Evolutionary conservation across 1,284 basidiomycete genomes (phyloP).

Genomic region (Rhodotorula mucilaginosa): DNA sequence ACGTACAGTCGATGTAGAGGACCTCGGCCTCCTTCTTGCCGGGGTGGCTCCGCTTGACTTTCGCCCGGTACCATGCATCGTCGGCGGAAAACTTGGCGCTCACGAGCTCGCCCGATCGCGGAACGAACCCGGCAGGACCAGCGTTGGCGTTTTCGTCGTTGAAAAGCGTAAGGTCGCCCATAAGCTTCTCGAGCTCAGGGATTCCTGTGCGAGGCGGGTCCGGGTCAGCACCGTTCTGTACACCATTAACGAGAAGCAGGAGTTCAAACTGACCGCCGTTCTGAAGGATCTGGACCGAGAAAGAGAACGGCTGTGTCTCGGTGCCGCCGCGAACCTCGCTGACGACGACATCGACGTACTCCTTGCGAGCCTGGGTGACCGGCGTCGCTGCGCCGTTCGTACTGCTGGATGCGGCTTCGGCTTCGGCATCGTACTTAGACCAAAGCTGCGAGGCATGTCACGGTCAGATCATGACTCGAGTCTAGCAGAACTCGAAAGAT

Average conservation of each 20-base stretch:
- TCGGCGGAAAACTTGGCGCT: conserved; percentile 74
- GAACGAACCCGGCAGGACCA: conserved; percentile 61
- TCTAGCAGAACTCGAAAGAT: no score
- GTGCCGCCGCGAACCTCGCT: conserved; percentile 72
- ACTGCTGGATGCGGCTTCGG: conserved; percentile 56
- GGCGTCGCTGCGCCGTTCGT: conserved; percentile 14
- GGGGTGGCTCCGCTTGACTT: conserved; percentile 73
- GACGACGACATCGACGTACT: conserved; percentile 88
- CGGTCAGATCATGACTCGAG: conserved; percentile 68
- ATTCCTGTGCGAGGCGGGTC: conserved; percentile 51
- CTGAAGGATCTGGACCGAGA: conserved; percentile 85
- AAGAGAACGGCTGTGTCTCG: conserved; percentile 68
- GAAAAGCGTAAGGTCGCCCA: conserved; percentile 85
- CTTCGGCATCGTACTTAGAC: conserved; percentile 45
- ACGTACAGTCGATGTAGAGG: conserved; percentile 42
- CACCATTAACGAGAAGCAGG: neutral
- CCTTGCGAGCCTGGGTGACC: conserved; percentile 53
- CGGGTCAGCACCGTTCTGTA: neutral
- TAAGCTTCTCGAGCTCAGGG: conserved; percentile 82
- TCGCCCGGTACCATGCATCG: conserved; percentile 90
- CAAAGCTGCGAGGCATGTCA: conserved; percentile 5
- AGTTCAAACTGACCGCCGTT: conserved; percentile 20
- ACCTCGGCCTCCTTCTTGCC: conserved; percentile 80
- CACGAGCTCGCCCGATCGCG: conserved; percentile 72
- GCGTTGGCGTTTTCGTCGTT: conserved; percentile 63